Base-by-base conservation (phyloP, 2,329 filamentous ascomycete genomes). In the Metarhizium anisopliae region DNA sequence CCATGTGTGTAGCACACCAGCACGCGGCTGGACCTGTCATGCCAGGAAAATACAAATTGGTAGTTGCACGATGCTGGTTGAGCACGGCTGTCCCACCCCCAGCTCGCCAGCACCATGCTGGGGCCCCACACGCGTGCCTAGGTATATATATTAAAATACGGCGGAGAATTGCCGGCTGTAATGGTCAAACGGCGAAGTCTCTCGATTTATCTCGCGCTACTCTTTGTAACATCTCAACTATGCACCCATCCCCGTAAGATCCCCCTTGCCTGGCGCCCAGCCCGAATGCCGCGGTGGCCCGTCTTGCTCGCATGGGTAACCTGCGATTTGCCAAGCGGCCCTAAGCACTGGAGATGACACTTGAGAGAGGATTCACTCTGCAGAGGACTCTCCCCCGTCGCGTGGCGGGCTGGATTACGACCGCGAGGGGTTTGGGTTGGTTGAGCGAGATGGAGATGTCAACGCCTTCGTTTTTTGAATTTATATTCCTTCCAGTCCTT, bases 291-390 rank as follows among this genome's bases (percentile, higher is more conserved):
- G 81, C 80, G 83, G 83, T 82, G 82, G 77, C 66, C 71, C 42
- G 49, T 69, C 72, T 77, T 80, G 85, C 82, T 86, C 83, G 78
- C 77, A 77, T 66, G 78, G 84, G 84, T 70, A 86, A 78, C 84
- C 79, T 76, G 77, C 80, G 84, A 86, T 78, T 49, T 53, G 71
- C 77, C 83, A 77, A 67, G 74, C 70, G 72, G 72, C 77, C 82
- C 72, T 86, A 80, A 84, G 83, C 80, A 82, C 81, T 84, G 83
- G 80, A 82, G 80, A 82, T 75, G 66, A 86, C 68, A 65, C 83
- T 85, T 83, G 77, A 86, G 84, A 79, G 83, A 85, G 83, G 83
- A 56, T 73, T 86, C 80, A 86, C 83, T 84, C 81, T 84, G 83
- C 83, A 86, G 81, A 85, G 83, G 70, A 70, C 76, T 83, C 78